Evolutionary conservation across 1,284 basidiomycete species (phyloP), one percentile per base, ranked within the genome.

Genomic region (Vanrija humicola): DNA sequence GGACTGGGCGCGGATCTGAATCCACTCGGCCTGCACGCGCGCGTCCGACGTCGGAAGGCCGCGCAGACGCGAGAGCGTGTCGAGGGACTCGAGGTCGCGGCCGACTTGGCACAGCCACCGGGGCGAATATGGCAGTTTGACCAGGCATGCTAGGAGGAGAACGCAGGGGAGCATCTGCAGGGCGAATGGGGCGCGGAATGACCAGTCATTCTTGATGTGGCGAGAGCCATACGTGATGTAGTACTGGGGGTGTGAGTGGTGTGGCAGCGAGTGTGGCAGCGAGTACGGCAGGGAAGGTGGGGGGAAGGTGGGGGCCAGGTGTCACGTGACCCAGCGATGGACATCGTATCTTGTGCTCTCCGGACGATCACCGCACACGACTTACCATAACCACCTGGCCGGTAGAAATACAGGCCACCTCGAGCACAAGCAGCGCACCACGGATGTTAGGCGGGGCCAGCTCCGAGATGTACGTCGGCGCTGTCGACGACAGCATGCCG

Each of bases 361-460:
- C n/a, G n/a, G n/a, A n/a, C n/a, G n/a, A n/a, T n/a, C n/a, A n/a
- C n/a, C n/a, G n/a, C n/a, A n/a, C n/a, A n/a, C 28, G 7, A 28
- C 28, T 28, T 28, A 28, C 28, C 51, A 57, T 55, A 38, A 56
- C 38, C 6, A 56, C 54, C 8, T 61, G 62, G 16, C 67, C 87
- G 58, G 86, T 83, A 0, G 85, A 85, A 67, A 89, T 89, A 5
- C 84, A 82, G 14, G 87, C 78, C 64, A 88, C 86, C 67, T 89
- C 87, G 14, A 90, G 79, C 2, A 84, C 86, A 42, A 90, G 86
- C 43, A 90, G 77, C 66, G 85, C 84, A 6, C 88, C 88, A 55
- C 88, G 82, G 12, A 89, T 84, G 42, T 69, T 64, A 0, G 67
- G 67, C 1, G 66, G 63, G 0, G 64, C 55, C 26, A 67, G 59